phyloP scores from a whole-genome alignment of 2,329 filamentous ascomycete species.

The Madurella fahalii region DNA sequence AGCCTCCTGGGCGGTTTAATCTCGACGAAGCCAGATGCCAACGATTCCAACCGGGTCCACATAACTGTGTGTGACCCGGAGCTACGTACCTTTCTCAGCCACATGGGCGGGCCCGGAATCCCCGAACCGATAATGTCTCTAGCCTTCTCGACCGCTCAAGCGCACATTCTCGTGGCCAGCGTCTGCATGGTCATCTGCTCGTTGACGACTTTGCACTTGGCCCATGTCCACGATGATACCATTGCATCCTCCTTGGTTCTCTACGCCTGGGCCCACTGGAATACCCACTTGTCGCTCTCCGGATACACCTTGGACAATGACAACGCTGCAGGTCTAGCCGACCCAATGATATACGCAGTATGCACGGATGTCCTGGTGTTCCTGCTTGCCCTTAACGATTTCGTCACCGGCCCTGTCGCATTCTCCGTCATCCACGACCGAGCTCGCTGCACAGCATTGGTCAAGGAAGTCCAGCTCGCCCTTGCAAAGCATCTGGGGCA shows the following conservation, averaged over 20 bases:
- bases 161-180: conserved; percentile 13
- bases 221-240: conserved; percentile 10
- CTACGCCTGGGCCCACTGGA: conserved; percentile 23
- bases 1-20: conserved; percentile 12
- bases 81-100: conserved; percentile 2
- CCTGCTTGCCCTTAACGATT: conserved; percentile 18
- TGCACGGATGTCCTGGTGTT: conserved; percentile 15
- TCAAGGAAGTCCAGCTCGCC: conserved; percentile 13
- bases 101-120: not conserved
- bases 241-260: conserved; percentile 12
- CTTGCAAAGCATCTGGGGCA: conserved; percentile 6
- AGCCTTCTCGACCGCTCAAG: conserved; percentile 4
- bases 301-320: conserved; percentile 5
- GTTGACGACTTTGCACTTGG: conserved; percentile 9
- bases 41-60: not conserved
- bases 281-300: conserved; percentile 14
- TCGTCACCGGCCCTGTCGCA: conserved; percentile 17
- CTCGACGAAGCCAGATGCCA: not conserved
- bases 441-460: not conserved
- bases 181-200: conserved; percentile 20
- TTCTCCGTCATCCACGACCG: conserved; percentile 7
- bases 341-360: conserved; percentile 16
- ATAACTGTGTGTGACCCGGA: conserved; percentile 13
- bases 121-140: not conserved
- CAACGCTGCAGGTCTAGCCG: not conserved